Evolutionary conservation across 352 stramenopile genomes (phyloP), one percentile per base, ranked within the genome.

Genomic region (Globisporangium cylindrosporum): DNA sequence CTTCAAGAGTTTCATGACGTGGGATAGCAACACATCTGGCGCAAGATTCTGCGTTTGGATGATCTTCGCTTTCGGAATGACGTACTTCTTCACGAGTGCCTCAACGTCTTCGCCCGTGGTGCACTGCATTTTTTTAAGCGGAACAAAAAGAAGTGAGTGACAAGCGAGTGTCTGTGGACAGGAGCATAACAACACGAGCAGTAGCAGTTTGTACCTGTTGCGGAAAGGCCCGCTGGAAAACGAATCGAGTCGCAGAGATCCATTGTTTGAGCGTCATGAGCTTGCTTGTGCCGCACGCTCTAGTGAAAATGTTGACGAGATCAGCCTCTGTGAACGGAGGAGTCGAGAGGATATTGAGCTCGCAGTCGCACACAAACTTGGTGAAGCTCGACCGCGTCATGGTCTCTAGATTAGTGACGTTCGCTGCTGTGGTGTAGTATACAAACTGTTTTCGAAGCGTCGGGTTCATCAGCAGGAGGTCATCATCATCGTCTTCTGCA

Each of bases 1-100:
- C 12, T 71, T 82, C 25, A 93, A 62, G 20, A 93, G 76, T 63
- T 90, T 88, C 68, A 91, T 75, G 15, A 93, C 85, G 64, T 92
- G 83, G 4, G 62, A 62, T 59, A 90, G 83, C 3, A 83, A 90
- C 15, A 92, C 72, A 56, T 93, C 85, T 0, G 85, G 85, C 1
- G 83, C 85, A 9, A 93, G 71, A 15, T 85, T 82, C 54, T 92
- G 83, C 5, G 80, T 76, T 18, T 72, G 66, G 25, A 93, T 91
- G n/a, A 22, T 67, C 20, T 87, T 86, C 8, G 81, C 83, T 27
- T 77, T 69, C 7, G 82, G 59, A 1, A 91, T 71, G 4, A 93
- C 68, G 53, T 90, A 74, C 0, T 29, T 75, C 54, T 88, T 79
- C 41, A 91, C 74, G 29, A 89, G 65, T 14, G 53, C 46, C 27